A percentile compares a stretch with the other conserved stretches of the same genome.
Evolutionary conservation across 306 rosid species (phyloP).

Genomic region (Glycine tomentella): DNA sequence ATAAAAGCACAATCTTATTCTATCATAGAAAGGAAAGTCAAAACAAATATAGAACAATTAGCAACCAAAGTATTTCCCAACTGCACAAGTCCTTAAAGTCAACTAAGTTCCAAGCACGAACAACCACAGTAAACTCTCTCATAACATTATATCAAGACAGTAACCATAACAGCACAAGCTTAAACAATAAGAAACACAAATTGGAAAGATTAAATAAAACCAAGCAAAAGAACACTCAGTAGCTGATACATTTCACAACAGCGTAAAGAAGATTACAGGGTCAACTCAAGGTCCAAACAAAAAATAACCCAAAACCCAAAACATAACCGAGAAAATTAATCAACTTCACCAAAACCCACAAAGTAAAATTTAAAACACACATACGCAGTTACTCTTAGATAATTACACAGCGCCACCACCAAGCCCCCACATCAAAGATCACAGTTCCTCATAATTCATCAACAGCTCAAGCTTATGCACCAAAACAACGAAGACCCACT

Average conservation of each 20-base stretch:
- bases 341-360: slow-evolving; percentile 21
- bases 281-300: slow-evolving; percentile 39
- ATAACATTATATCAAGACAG: slow-evolving; percentile 2
- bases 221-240: neutral
- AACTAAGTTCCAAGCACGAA: slow-evolving; percentile 44
- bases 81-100: slow-evolving; percentile 41
- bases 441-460: slow-evolving; percentile 28
- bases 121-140: slow-evolving; percentile 10
- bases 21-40: neutral
- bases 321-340: slow-evolving; percentile 8
- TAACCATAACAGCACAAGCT: slow-evolving; percentile 28
- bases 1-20: neutral
- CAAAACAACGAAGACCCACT: slow-evolving; percentile 53
- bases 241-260: slow-evolving; percentile 41
- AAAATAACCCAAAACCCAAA: slow-evolving; percentile 26
- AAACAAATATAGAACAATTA: slow-evolving; percentile 19
- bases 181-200: slow-evolving; percentile 31
- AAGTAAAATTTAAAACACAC: neutral
- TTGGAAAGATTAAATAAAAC: slow-evolving; percentile 12
- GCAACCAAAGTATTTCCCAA: slow-evolving; percentile 38
- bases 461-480: slow-evolving; percentile 36
- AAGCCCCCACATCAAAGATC: slow-evolving; percentile 44
- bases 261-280: slow-evolving; percentile 35
- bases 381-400: slow-evolving; percentile 35
- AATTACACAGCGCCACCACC: slow-evolving; percentile 48